Evolutionary conservation across 306 rosid species (phyloP), one percentile per base, ranked within the genome.

Genomic region (Betula pendula): DNA sequence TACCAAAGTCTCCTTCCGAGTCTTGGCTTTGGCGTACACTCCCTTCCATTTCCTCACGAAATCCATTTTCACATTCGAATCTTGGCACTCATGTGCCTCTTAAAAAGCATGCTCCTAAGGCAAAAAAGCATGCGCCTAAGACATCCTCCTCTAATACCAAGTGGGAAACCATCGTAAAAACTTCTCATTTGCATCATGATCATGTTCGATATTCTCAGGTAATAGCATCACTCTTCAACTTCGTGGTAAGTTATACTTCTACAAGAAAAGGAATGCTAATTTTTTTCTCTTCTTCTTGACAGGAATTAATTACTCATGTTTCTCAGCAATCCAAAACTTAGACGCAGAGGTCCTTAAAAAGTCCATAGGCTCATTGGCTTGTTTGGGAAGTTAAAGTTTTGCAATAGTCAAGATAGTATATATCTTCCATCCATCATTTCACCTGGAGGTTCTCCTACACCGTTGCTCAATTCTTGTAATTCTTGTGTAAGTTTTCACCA

Each of bases 151-250:
- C 80, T 31, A 81, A 77, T 77, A 75, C 87, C 75, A 92, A 90
- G 89, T 92, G 99, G 99, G 97, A 95, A 84, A 92, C 99, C 60
- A 90, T 95, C 40, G 97, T 92, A 58, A 95, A 95, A 82, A 84
- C 96, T 79, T 88, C 96, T 3, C 85, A 95, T 43, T 82, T 81
- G 85, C 88, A 44, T 58, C 91, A 82, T 44, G 97, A 87, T 84
- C 97, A 89, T 71, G 87, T 82, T 22, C 94, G 92, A 13, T 95
- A 86, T 83, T 95, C 97, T 27, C 91, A 95, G 99, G 99, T 95
- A 86, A 81, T 75, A 80, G 84, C 78, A 8, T 45, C 17, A 65
- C 58, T 80, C 45, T 62, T 69, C 29, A 56, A 47, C 56, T 35
- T 19, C 29, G 62, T 49, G 7, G 55, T 44, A 49, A 53, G 35